Evolutionary conservation across 345 rosid species (phyloP), one percentile per base, ranked within the genome.

Genomic region (Reutealis trisperma): DNA sequence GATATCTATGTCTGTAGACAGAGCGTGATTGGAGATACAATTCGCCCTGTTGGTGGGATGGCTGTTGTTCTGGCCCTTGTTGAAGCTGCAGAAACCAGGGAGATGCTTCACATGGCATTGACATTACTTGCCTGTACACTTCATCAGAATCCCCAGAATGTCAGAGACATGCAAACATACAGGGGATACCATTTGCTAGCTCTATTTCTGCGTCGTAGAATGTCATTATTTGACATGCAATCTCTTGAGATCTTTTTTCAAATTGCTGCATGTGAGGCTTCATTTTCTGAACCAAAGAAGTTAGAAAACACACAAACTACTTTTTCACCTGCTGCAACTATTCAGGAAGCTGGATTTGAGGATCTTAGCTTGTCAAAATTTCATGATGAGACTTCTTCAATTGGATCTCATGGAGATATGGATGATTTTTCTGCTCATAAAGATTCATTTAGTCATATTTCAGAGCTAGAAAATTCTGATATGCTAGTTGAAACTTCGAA

Each of bases 221-320:
- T 96, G 92, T 80, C 90, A 32, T 83, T 96, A 44, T 89, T 96
- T 87, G 99, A 96, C 81, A 94, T 92, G 97, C 98, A 92, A 86
- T 89, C 88, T 76, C 93, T 96, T 77, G 98, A 94, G 88, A 88
- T 92, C 64, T 96, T 96, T 85, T 96, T 96, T 78, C 97, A 91
- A 82, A 92, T 94, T 83, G 98, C 99, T 80, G 99, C 99, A 67
- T 96, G 99, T 71, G 94, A 96, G 89, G 99, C 99, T 83, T 94
- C 97, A 74, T 94, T 94, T 87, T 92, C 91, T 77, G 95, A 96
- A 82, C 98, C 98, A 67, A 96, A 87, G 86, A 96, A 88, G 83
- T 71, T 87, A 85, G 88, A 78, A 83, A 85, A 70, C 68, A 78
- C 67, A 47, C 91, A 75, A 61, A 75, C 76, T 74, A 80, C 61